phyloP scores from a whole-genome alignment of 108 stramenopile genomes.

The Discostella stelligeroides region DNA sequence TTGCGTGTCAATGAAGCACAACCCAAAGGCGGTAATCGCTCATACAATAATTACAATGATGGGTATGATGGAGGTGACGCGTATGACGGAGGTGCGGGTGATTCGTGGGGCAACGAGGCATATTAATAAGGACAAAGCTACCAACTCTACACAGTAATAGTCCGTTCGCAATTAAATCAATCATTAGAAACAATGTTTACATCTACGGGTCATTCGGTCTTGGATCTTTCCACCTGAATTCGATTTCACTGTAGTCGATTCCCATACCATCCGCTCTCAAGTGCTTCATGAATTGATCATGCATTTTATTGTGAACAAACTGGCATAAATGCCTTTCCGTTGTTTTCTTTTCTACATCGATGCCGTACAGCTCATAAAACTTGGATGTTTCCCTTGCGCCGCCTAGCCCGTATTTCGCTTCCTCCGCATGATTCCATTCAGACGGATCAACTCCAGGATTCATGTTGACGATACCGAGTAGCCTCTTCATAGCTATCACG shows the following conservation, averaged over 20 bases:
- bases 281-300: conserved; percentile 39
- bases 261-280: conserved; percentile 53
- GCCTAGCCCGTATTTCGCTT: conserved; percentile 57
- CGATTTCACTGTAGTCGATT: conserved; percentile 47
- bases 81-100: conserved; percentile 31
- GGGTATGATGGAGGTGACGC: conserved; percentile 38
- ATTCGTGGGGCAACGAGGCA: conserved; percentile 44
- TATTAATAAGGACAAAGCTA: conserved; percentile 20
- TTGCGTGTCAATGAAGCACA: conserved; percentile 91
- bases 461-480: conserved; percentile 60
- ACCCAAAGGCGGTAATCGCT: conserved; percentile 61
- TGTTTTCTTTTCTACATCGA: conserved; percentile 50
- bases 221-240: conserved; percentile 48
- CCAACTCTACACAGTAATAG: too few species aligned
- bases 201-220: conserved; percentile 39
- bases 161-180: not conserved
- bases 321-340: conserved; percentile 50
- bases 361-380: conserved; percentile 55
- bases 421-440: conserved; percentile 53
- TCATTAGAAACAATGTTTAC: not conserved
- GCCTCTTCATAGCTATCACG: conserved; percentile 50
- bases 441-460: conserved; percentile 47
- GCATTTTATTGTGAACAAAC: conserved; percentile 55
- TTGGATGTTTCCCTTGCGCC: conserved; percentile 37
- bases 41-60: conserved; percentile 30